Evolutionary conservation across 306 rosid species (phyloP), one percentile per base, ranked within the genome.

Genomic region (Bauhinia variegata): DNA sequence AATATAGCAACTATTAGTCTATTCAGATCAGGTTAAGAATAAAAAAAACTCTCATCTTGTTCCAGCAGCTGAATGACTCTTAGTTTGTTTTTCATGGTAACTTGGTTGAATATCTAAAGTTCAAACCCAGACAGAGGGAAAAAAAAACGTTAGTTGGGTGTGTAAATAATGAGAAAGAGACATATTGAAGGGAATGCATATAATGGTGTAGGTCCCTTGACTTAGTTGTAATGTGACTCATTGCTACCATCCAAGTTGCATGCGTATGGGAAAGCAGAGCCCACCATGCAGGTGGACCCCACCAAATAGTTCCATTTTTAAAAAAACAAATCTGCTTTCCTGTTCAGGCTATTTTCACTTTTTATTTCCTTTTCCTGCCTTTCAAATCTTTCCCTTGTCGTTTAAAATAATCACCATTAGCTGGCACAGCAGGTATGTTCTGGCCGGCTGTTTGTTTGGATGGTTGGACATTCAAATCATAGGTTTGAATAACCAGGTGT

Each of bases 351-450:
- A 46, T 54, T 44, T 42, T 69, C 14, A 41, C 57, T 54, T 63
- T 30, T 38, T 11, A 38, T 73, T 47, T 2, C 48, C 23, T 36
- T 65, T 9, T 67, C 54, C 32, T 19, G 23, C 19, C 19, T 77
- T 79, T 64, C 46, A 65, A 59, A 76, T 75, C 70, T 70, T 73
- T 67, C 49, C 1, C 36, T 54, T 78, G 78, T 78, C 74, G 75
- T 81, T 73, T 70, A 69, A 76, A 66, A 70, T 70, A 67, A 78
- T 76, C 74, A 63, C 60, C 71, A 74, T 73, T 89, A 87, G 96
- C 91, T 87, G 95, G 91, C 92, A 67, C 69, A 51, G 87, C 92
- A 85, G 89, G 89, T 87, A 69, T 70, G 84, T 78, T 75, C 80
- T 83, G 96, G 77, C 88, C 67, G 63, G 33, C 71, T 60, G 54